Percentiles rank a stretch among this genome's conserved stretches.
Conservation (phyloP, 306 rosid genomes). For the Carpinus fangiana region DNA sequence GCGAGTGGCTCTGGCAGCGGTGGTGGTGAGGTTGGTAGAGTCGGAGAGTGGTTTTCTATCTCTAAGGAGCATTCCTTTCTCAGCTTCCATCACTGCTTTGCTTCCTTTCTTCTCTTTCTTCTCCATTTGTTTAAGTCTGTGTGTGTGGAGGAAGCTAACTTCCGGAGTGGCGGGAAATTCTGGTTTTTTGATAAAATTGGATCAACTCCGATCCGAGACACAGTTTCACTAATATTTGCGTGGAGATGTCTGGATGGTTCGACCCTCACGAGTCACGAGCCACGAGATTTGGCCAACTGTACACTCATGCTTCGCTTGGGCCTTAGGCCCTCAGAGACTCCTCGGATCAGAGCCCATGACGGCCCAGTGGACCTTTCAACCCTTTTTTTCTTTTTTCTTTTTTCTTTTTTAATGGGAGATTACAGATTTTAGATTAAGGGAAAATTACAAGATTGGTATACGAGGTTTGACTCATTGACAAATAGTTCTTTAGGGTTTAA, state of each 20-base stretch:
- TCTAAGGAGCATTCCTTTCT: conserved; percentile 16
- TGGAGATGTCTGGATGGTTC: background rate
- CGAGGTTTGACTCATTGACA: too few relatives aligned
- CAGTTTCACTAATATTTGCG: background rate
- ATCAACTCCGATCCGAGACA: background rate
- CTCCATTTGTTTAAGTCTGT: too few relatives aligned
- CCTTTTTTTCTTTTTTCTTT: background rate
- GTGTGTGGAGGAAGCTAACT: conserved; percentile 19
- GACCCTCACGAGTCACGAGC: background rate
- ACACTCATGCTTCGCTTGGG: background rate
- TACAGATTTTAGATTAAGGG: background rate
- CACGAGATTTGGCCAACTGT: background rate
- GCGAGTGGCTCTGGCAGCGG: conserved; percentile 28
- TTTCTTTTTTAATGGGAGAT: background rate
- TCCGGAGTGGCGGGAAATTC: conserved; percentile 5
- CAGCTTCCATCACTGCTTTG: conserved; percentile 45
- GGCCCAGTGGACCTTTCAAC: too few relatives aligned
- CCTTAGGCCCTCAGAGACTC: background rate
- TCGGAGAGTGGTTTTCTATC: conserved; percentile 64
- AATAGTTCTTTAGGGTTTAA: too few relatives aligned
- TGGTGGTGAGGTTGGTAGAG: conserved; percentile 43
- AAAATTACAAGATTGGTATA: too few relatives aligned
- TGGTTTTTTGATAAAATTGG: background rate
- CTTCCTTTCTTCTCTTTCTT: background rate
- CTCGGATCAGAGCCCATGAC: background rate